Percentiles rank a stretch among this genome's conserved stretches.
Conservation (phyloP, 1,284 basidiomycete species). For the Laetiporus sulphureus region DNA sequence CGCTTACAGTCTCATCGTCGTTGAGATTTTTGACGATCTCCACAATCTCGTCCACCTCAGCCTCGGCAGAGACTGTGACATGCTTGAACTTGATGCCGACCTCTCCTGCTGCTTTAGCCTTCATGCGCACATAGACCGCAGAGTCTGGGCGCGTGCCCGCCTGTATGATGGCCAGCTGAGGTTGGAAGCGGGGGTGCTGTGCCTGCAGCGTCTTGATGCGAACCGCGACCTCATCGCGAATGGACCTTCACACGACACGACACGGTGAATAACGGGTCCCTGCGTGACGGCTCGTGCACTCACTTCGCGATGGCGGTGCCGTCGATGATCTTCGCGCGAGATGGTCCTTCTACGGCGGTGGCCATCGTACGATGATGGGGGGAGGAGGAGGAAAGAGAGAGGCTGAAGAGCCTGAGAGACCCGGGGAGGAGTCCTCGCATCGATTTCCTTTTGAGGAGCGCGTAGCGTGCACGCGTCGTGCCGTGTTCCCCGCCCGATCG, state of each 20-base stretch:
- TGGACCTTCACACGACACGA: constrained; percentile 46
- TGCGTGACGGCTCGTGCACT: constrained; percentile 17
- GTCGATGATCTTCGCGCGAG: constrained; percentile 65
- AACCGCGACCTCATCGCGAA: constrained; percentile 68
- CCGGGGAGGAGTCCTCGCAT: constrained; percentile 11
- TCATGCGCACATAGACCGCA: constrained; percentile 94
- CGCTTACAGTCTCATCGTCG: constrained; percentile 77
- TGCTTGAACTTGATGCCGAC: constrained; percentile 90
- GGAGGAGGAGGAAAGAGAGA: constrained; percentile 33
- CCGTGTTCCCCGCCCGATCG: neutral
- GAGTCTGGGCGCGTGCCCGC: constrained; percentile 91
- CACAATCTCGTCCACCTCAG: constrained; percentile 74
- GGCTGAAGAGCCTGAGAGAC: constrained; percentile 13
- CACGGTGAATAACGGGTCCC: no score
- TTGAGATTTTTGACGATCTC: constrained; percentile 80
- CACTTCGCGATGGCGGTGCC: constrained; percentile 88
- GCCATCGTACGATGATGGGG: constrained; percentile 44
- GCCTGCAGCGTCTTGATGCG: constrained; percentile 58
- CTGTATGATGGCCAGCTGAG: constrained; percentile 90
- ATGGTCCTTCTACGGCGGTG: constrained; percentile 16
- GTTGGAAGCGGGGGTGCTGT: constrained; percentile 78
- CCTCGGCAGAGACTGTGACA: constrained; percentile 66
- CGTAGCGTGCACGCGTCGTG: constrained; percentile 11
- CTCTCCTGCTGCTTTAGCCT: constrained; percentile 92
- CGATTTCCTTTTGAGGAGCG: constrained; percentile 21